phyloP scores from a whole-genome alignment of 1,284 basidiomycete species.

The Bjerkandera adusta region DNA sequence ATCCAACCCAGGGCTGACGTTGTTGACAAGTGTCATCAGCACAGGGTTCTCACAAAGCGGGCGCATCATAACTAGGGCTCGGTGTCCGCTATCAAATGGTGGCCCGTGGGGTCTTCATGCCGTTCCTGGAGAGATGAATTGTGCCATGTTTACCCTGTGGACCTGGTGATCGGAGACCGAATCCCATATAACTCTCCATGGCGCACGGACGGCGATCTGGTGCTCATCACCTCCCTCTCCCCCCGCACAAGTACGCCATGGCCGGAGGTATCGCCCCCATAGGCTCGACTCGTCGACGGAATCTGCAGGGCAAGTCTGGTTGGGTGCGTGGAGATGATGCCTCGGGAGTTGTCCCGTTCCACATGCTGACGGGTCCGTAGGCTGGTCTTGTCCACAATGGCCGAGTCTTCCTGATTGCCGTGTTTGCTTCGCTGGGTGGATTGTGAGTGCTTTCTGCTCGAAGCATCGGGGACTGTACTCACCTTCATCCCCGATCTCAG shows the following conservation, averaged over 20 bases:
- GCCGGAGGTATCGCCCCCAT: slow-evolving; percentile 37
- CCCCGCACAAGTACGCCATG: slow-evolving; percentile 31
- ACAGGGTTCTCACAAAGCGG: too few relatives aligned
- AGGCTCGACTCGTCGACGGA: slow-evolving; percentile 47
- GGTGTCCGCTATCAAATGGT: too few relatives aligned
- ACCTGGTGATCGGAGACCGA: not conserved
- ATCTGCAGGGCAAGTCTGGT: slow-evolving; percentile 61
- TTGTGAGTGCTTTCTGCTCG: slow-evolving; percentile 42
- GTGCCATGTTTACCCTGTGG: not conserved
- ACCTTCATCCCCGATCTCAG: slow-evolving; percentile 26
- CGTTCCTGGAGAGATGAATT: not conserved
- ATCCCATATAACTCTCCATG: slow-evolving; percentile 7
- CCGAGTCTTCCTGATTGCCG: slow-evolving; percentile 57
- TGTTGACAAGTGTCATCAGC: too few relatives aligned
- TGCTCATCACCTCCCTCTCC: slow-evolving; percentile 1
- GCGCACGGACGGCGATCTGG: not conserved
- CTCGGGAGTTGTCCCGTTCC: slow-evolving; percentile 3
- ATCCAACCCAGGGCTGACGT: too few relatives aligned
- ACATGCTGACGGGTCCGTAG: slow-evolving; percentile 30
- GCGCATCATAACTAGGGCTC: too few relatives aligned
- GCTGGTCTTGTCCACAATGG: slow-evolving; percentile 61
- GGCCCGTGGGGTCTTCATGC: not conserved
- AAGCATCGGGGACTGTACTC: slow-evolving; percentile 7
- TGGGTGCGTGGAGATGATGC: slow-evolving; percentile 63
- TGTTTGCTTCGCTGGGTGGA: slow-evolving; percentile 73